A percentile compares a stretch with the other conserved stretches of the same genome.
Conservation (phyloP, 148 eudicot species). For the Vaccinium darrowii region DNA sequence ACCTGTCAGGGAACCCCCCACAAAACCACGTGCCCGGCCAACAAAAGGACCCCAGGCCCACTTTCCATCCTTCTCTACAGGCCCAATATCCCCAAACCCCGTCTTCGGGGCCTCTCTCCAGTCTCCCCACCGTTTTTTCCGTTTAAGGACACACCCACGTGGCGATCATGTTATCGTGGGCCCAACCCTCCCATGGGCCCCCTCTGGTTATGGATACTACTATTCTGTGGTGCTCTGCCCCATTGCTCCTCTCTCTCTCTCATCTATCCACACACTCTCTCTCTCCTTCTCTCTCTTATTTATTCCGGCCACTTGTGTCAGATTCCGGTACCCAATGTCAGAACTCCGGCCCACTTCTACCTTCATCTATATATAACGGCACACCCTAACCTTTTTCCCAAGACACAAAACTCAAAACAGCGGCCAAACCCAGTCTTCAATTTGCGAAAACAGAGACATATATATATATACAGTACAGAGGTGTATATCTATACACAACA, state of each 20-base stretch:
- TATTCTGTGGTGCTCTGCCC: background rate
- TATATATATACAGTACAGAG: background rate
- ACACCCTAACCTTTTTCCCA: background rate
- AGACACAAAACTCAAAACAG: conserved; percentile 21
- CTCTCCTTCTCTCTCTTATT: conserved; percentile 19
- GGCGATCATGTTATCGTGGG: conserved; percentile 49
- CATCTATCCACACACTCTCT: background rate
- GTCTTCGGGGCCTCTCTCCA: conserved; percentile 8
- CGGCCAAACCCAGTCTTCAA: background rate
- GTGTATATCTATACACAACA: background rate
- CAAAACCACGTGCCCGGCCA: conserved; percentile 26
- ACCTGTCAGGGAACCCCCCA: conserved; percentile 24
- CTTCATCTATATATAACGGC: conserved; percentile 17
- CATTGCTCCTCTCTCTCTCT: conserved; percentile 19
- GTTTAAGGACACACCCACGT: conserved; percentile 45
- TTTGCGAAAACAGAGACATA: conserved; percentile 6
- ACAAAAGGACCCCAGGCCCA: background rate
- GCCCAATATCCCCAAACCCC: conserved; percentile 9
- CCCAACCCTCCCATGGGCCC: conserved; percentile 59
- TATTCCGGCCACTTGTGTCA: conserved; percentile 22
- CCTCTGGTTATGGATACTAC: background rate
- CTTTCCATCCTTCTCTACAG: background rate
- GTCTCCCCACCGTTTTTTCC: conserved; percentile 27
- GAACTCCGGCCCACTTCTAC: conserved; percentile 27
- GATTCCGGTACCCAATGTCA: conserved; percentile 29